These are phyloP conservation scores for Sphaerostilbella broomeana DNA, from an alignment of 2,329 filamentous ascomycete genomes.

Conservation along the genomic window DNA sequence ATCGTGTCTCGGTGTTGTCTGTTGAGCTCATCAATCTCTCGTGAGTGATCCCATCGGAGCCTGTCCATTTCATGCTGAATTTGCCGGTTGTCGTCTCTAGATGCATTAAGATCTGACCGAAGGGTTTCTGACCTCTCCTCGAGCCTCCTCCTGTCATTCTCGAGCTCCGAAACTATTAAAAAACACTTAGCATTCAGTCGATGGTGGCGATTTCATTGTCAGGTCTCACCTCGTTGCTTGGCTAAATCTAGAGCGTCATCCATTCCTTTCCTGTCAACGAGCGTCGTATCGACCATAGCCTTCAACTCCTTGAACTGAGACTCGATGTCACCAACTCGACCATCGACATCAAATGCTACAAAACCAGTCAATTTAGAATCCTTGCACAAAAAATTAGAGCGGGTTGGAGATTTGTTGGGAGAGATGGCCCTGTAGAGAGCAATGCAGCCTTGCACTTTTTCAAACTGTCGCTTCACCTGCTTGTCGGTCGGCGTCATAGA, in stretches of 20 bases:
- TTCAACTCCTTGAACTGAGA: constrained; percentile 65
- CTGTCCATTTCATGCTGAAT: constrained; percentile 31
- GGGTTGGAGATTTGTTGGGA: constrained; percentile 30
- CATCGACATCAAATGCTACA: constrained; percentile 74
- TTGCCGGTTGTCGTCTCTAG: constrained; percentile 30
- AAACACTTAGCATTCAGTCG: constrained; percentile 9
- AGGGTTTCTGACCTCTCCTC: constrained; percentile 44
- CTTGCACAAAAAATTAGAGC: constrained; percentile 58
- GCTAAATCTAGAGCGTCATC: constrained; percentile 70
- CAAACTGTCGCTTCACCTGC: constrained; percentile 26
- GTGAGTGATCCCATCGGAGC: constrained; percentile 29
- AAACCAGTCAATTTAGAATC: constrained; percentile 61
- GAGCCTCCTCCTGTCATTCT: constrained; percentile 40
- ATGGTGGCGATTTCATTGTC: neutral
- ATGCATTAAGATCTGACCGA: constrained; percentile 55
- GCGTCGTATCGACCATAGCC: constrained; percentile 62
- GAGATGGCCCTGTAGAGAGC: constrained; percentile 26
- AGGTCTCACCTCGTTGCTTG: constrained; percentile 62
- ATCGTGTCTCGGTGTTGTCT: constrained; percentile 29
- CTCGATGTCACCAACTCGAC: constrained; percentile 70
- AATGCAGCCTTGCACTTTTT: constrained; percentile 27
- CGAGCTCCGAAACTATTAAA: constrained; percentile 40
- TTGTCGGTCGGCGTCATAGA: constrained; percentile 29
- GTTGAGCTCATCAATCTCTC: constrained; percentile 49
- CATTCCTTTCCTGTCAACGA: constrained; percentile 59